These are phyloP conservation scores for Colletotrichum plurivorum DNA, from an alignment of 2,329 filamentous ascomycete genomes.

Conservation along the genomic window DNA sequence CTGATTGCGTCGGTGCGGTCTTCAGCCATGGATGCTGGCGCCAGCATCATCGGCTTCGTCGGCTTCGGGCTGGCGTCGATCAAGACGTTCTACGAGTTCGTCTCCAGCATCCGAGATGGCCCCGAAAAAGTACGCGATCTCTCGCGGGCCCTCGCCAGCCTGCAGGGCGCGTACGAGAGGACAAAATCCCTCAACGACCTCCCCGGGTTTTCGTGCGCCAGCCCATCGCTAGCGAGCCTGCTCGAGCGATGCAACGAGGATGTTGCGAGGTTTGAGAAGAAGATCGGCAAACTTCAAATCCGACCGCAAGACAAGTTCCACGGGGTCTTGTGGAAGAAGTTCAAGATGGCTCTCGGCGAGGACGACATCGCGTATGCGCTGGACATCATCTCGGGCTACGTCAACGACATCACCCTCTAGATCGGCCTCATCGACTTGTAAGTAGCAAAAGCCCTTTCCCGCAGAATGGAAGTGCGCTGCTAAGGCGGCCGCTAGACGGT, in stretches of 20 bases:
- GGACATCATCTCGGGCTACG: not conserved
- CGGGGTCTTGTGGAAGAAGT: not conserved
- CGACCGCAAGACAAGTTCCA: not conserved
- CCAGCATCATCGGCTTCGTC: not conserved
- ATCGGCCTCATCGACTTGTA: not conserved
- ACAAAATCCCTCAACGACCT: not conserved
- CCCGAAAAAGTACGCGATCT: not conserved
- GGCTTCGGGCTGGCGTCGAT: constrained; percentile 9
- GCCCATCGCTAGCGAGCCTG: not conserved
- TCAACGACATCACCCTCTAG: not conserved
- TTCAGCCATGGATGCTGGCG: constrained; percentile 1
- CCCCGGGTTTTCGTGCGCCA: not conserved
- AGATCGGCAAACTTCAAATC: not conserved
- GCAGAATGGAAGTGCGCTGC: not conserved
- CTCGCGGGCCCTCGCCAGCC: not conserved
- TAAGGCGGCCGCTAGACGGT: not conserved
- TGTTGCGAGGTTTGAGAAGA: not conserved
- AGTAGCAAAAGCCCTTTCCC: not conserved
- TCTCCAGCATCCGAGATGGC: not conserved
- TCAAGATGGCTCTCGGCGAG: not conserved
- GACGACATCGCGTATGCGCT: not conserved
- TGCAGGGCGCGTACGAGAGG: not conserved
- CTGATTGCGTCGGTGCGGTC: too few relatives aligned
- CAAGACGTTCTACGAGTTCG: constrained; percentile 9
- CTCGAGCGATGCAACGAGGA: not conserved